A percentile compares a stretch with the other conserved stretches of the same genome.
Evolutionary conservation across 148 eudicot species (phyloP).

Genomic region (Chenopodium album): DNA sequence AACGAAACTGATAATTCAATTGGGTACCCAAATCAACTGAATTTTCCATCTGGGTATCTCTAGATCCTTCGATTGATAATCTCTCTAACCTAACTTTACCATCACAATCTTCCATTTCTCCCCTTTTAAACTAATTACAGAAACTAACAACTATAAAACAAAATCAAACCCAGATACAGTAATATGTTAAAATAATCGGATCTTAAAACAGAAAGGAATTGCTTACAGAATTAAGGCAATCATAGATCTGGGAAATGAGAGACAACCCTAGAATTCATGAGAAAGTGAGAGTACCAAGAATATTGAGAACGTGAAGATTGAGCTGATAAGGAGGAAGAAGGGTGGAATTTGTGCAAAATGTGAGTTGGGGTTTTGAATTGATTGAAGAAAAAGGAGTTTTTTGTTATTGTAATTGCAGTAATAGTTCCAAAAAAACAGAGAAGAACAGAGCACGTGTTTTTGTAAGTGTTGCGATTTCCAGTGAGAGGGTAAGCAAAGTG

Average conservation of each 20-base stretch:
- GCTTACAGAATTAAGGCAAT: neutral
- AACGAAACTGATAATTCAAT: conserved; percentile 43
- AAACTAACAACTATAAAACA: neutral
- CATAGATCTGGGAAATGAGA: conserved; percentile 9
- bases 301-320: neutral
- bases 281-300: conserved; percentile 11
- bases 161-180: neutral
- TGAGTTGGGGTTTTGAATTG: neutral
- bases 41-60: conserved; percentile 22
- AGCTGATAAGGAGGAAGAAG: neutral
- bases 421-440: neutral
- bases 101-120: conserved; percentile 27
- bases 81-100: conserved; percentile 20
- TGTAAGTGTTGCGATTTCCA: neutral
- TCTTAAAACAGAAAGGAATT: conserved; percentile 16
- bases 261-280: neutral
- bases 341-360: conserved; percentile 2
- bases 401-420: too few species aligned
- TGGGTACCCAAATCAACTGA: conserved; percentile 17
- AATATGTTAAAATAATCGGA: conserved; percentile 1
- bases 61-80: conserved; percentile 24
- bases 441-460: conserved; percentile 17
- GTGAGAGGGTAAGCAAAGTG: neutral
- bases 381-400: neutral
- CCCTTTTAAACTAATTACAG: neutral